These are phyloP conservation scores for Neobulgaria alba DNA, from an alignment of 2,329 filamentous ascomycete genomes.

Conservation along the genomic window DNA sequence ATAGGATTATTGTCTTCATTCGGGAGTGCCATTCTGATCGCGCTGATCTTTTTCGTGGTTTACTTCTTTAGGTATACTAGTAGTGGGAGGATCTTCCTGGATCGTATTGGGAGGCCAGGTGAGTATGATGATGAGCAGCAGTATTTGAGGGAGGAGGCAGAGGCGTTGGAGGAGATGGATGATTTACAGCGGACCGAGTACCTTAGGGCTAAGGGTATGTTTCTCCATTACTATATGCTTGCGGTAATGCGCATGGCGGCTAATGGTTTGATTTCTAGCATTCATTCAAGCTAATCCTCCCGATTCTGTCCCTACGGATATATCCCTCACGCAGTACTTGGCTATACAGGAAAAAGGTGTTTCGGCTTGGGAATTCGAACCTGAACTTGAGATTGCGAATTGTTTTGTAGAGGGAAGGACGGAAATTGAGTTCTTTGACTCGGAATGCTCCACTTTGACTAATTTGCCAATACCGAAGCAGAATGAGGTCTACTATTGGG, in stretches of 20 bases:
- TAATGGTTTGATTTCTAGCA: conserved; percentile 45
- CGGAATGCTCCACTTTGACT: conserved; percentile 73
- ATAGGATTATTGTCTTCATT: conserved; percentile 94
- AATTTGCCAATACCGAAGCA: conserved; percentile 96
- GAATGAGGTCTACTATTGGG: conserved; percentile 99
- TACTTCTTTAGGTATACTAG: conserved; percentile 92
- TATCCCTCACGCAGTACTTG: conserved; percentile 92
- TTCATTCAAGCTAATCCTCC: conserved; percentile 92
- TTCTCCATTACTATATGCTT: neutral
- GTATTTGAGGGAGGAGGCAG: conserved; percentile 86
- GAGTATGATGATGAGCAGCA: conserved; percentile 98
- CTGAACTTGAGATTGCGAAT: conserved; percentile 97
- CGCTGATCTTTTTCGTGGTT: conserved; percentile 68
- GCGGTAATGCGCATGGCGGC: neutral
- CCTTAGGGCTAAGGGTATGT: conserved; percentile 81
- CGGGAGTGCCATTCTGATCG: conserved; percentile 79
- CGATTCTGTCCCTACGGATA: conserved; percentile 92
- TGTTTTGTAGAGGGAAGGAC: conserved; percentile 96
- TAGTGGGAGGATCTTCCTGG: conserved; percentile 82
- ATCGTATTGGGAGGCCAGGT: conserved; percentile 85
- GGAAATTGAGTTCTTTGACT: conserved; percentile 98
- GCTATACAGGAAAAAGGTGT: conserved; percentile 99
- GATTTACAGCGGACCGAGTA: conserved; percentile 87
- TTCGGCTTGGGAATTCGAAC: conserved; percentile 99
- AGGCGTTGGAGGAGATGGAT: conserved; percentile 92